Evolutionary conservation across 2,329 filamentous ascomycete species (phyloP), one percentile per base, ranked within the genome.

Genomic region (Aspergillus sp.): DNA sequence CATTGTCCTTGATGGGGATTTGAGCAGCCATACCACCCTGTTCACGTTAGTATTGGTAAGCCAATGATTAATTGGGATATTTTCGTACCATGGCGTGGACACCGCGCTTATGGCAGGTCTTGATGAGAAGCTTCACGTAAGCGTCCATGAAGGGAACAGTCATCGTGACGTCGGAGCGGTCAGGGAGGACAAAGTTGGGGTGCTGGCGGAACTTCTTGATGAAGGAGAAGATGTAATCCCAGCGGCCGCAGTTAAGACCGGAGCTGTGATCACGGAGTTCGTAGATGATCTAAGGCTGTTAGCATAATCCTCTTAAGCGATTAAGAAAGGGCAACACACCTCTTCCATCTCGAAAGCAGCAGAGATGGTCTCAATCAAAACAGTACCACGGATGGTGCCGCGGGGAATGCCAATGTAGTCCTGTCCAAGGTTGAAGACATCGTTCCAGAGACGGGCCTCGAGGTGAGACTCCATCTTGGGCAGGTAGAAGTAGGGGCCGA

Each of bases 281-380:
- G 78, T 97, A 99, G 79, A 99, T 98, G 79, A 99, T 98, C 86
- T 53, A 39, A 9, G 40, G 40, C 5, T 7, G 27, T 52, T 23
- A 52, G 24, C 39, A n/a, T 35, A 21, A n/a, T 14, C 19, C 12
- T 14, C 19, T 11, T 21, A 14, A 9, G 12, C 24, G 15, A 37
- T 14, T 14, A 8, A 24, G 19, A 27, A 17, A 4, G 37, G 14
- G 14, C 17, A 23, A 37, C 41, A n/a, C 24, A 53, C 51, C 51
- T 99, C 95, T 70, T 99, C 95, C 95, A 99, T 99, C 84, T 99
- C 95, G 71, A 99, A 99, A 15, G 93, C 95, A 43, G 95, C 95
- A 44, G 93, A 85, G 75, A 99, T 98, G 56, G 95, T 98, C 85
- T 99, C 95, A 71, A 99, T 98, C 68, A 99, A 82, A 40, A 98